Evolutionary conservation across 176 grass and related monocot species (phyloP).

Genomic region (Zea mays): DNA sequence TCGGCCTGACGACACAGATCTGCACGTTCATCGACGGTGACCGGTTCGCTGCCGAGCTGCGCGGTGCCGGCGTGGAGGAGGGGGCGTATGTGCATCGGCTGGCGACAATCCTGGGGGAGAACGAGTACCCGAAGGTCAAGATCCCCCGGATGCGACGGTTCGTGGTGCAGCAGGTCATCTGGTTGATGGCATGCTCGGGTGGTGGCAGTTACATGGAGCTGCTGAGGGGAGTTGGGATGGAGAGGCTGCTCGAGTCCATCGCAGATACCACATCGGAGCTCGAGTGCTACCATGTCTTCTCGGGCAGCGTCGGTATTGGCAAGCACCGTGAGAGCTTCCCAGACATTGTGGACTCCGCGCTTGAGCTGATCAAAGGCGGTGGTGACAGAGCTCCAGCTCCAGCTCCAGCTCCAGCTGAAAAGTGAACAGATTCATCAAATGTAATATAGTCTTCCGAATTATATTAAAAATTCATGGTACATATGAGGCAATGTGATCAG

Average conservation of each 20-base stretch:
- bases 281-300: conserved; percentile 72
- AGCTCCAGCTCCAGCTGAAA: not conserved
- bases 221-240: conserved; percentile 38
- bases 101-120: conserved; percentile 31
- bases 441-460: not conserved
- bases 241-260: conserved; percentile 31
- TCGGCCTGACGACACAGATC: conserved; percentile 56
- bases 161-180: conserved; percentile 43
- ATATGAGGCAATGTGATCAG: not conserved
- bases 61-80: conserved; percentile 26
- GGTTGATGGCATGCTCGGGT: conserved; percentile 32
- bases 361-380: not conserved
- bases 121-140: conserved; percentile 24
- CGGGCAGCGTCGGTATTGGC: conserved; percentile 62
- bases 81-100: conserved; percentile 51
- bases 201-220: conserved; percentile 14
- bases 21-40: conserved; percentile 35
- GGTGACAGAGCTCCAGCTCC: not conserved
- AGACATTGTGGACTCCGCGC: conserved; percentile 31
- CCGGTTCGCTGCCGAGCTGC: conserved; percentile 23
- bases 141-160: conserved; percentile 58
- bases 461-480: not conserved
- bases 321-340: conserved; percentile 41
- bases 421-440: not conserved
- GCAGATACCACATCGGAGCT: conserved; percentile 68